A percentile compares a stretch with the other conserved stretches of the same genome.
Evolutionary conservation across 345 rosid genomes (phyloP).

Genomic region (Eucalyptus polyanthemos): DNA sequence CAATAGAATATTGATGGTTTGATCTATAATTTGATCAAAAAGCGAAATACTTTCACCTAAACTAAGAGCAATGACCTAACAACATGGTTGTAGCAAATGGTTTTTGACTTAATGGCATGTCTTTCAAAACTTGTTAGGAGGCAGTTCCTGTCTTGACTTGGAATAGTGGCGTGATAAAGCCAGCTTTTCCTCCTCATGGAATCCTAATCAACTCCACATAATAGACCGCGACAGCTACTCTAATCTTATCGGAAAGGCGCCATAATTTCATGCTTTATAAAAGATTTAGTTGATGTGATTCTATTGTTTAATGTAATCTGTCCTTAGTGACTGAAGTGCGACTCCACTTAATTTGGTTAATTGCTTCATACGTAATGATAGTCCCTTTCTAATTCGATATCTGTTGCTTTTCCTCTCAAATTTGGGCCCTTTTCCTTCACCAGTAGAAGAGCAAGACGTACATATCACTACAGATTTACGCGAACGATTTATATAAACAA

Average conservation of each 20-base stretch:
- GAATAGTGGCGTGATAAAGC: background rate
- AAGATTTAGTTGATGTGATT: background rate
- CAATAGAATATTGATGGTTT: background rate
- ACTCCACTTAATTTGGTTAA: background rate
- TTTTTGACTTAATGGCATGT: background rate
- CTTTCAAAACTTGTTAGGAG: background rate
- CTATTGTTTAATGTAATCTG: background rate
- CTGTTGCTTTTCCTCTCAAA: background rate
- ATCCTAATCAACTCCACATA: background rate
- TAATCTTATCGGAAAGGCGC: background rate
- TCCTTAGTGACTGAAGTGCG: background rate
- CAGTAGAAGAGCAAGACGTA: background rate
- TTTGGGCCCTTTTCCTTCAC: background rate
- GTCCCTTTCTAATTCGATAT: background rate
- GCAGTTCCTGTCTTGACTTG: background rate
- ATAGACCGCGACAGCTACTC: background rate
- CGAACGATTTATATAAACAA: background rate
- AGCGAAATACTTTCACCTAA: background rate
- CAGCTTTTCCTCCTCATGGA: background rate
- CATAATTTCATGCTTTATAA: background rate
- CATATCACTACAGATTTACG: background rate
- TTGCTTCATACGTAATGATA: background rate
- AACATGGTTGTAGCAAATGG: background rate
- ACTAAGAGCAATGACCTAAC: background rate
- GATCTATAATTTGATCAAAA: background rate